Conservation (phyloP, 2,329 filamentous ascomycete species). For the Hypomyces rosellus region DNA sequence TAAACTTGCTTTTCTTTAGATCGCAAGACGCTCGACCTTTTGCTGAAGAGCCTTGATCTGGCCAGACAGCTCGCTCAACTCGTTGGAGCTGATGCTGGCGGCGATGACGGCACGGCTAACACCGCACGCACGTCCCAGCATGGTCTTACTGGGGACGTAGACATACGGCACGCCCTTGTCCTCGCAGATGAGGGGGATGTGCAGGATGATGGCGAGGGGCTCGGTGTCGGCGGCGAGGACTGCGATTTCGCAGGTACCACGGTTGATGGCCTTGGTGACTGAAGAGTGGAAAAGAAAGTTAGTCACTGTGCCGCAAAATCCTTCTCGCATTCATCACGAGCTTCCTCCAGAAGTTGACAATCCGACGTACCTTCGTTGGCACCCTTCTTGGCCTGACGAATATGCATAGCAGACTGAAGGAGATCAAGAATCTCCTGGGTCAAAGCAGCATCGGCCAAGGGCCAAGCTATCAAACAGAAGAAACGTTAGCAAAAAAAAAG, state of each 20-base stretch:
- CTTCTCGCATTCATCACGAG: neutral
- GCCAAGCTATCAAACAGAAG: slow-evolving; percentile 49
- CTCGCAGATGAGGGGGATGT: slow-evolving; percentile 83
- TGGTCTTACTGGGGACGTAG: slow-evolving; percentile 71
- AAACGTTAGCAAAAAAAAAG: neutral
- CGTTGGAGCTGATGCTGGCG: slow-evolving; percentile 84
- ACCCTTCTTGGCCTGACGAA: slow-evolving; percentile 78
- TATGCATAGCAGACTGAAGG: slow-evolving; percentile 62
- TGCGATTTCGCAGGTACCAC: slow-evolving; percentile 84
- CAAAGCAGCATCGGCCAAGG: slow-evolving; percentile 65
- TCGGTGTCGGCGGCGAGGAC: slow-evolving; percentile 84
- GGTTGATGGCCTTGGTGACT: slow-evolving; percentile 79
- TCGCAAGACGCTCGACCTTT: slow-evolving; percentile 93
- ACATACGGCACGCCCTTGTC: slow-evolving; percentile 64
- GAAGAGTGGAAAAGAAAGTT: slow-evolving; percentile 3
- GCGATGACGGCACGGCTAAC: slow-evolving; percentile 84
- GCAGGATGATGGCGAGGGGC: slow-evolving; percentile 81
- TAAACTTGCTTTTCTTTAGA: slow-evolving; percentile 47
- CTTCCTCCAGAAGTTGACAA: neutral
- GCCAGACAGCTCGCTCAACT: slow-evolving; percentile 76
- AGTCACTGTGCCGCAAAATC: neutral
- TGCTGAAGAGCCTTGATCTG: slow-evolving; percentile 88
- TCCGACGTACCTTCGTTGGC: slow-evolving; percentile 60
- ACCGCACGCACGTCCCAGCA: slow-evolving; percentile 83
- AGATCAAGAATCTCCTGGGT: slow-evolving; percentile 79